phyloP scores from a whole-genome alignment of 75 land plant species.

The Larix kaempferi region DNA sequence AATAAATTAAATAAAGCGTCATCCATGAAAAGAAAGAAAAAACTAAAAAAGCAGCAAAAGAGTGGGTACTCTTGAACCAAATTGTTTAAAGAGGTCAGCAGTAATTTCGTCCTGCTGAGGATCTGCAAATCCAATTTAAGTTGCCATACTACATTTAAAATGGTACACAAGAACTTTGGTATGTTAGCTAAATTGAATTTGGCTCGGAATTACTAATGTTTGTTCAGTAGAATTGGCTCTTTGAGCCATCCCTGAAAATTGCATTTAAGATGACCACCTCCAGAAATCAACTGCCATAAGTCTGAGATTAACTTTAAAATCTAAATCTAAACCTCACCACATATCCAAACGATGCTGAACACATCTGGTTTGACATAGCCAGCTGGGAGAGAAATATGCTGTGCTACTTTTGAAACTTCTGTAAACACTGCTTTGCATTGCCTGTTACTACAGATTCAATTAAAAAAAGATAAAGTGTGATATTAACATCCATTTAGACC shows the following conservation, averaged over 20 bases:
- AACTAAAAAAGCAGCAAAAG: not conserved
- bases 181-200: not conserved
- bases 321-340: not conserved
- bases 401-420: not conserved
- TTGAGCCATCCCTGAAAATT: not conserved
- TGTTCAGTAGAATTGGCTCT: not conserved
- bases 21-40: too few species aligned
- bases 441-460: not conserved
- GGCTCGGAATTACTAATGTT: not conserved
- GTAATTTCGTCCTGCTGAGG: not conserved
- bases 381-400: not conserved
- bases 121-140: not conserved
- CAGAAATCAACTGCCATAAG: not conserved
- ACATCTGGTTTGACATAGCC: not conserved
- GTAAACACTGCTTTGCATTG: not conserved
- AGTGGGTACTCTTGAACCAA: not conserved
- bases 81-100: not conserved
- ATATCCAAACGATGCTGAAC: not conserved
- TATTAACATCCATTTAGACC: too few species aligned
- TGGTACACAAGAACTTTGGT: not conserved
- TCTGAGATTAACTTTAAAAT: not conserved
- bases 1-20: not conserved
- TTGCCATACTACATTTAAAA: not conserved
- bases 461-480: not conserved
- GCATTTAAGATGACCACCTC: not conserved